Base-by-base conservation (phyloP, 331 rosid species). In the Pyracantha coccinea region DNA sequence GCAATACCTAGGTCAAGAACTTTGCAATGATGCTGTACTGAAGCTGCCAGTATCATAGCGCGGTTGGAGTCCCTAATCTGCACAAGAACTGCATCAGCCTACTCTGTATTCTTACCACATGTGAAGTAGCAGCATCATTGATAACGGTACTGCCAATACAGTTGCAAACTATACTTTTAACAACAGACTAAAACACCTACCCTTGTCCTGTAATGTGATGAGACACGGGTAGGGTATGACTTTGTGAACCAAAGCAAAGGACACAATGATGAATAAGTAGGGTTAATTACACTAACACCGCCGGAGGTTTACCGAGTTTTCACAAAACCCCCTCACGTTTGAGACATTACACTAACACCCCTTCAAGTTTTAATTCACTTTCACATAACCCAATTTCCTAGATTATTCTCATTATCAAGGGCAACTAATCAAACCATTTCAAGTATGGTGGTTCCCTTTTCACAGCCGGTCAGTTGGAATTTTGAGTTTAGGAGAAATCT, bases 51-150 rank as follows among this genome's bases (percentile, higher is more conserved):
- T 63, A 94, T 79, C 97, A 91, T 91, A 84, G 98, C 93, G 27
- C 98, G 89, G 79, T 94, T 94, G 61, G 93, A 91, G 89, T 94
- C 98, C 89, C 97, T 86, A 77, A 94, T 94, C 97, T 94, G 90
- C 88, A 86, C 7, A 66, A 77, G 64, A 53, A 66, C 63, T 69
- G 28, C 41, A 80, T 84, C 71, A 78, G 83, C 75, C 68, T 67
- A 35, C 19, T 21, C 38, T 66, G 68, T 21, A 15, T 20, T 8
- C n/a, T 6, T 15, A 71, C 13, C 8, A 58, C 58, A 55, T 70
- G 60, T 28, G 12, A 23, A 25, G 60, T 58, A 31, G 11, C 54
- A 23, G 20, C 61, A 76, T 45, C 59, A n/a, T 32, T 72, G 50
- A 21, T 8, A 58, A 47, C 5, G 7, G 21, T 7, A 5, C 32